Percentiles rank a stretch among this genome's conserved stretches.
Evolutionary conservation across 768 basidiomycete species (phyloP).

Genomic region (Termitomyces sp.): DNA sequence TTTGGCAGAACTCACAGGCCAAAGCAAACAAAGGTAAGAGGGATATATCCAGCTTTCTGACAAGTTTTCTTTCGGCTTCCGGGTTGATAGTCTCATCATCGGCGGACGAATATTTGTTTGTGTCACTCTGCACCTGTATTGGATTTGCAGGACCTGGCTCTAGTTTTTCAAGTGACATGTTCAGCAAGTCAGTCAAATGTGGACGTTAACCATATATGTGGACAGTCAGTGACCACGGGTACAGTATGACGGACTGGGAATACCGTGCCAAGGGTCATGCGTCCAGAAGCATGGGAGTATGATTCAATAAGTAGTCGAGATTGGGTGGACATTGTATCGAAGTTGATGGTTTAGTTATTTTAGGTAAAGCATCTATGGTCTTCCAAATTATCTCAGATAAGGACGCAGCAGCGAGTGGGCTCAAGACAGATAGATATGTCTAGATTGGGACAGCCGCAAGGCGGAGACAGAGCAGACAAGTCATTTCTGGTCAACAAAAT

Average conservation of each 20-base stretch:
- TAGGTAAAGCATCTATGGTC: background rate
- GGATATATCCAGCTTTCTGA: conserved; percentile 29
- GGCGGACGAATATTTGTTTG: background rate
- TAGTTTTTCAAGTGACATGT: conserved; percentile 1
- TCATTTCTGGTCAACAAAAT: background rate
- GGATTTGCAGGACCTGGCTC: background rate
- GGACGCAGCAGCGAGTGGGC: background rate
- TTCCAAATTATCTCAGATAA: background rate
- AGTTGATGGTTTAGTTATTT: background rate
- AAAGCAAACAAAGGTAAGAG: conserved; percentile 26
- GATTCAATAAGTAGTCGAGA: background rate
- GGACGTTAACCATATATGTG: background rate
- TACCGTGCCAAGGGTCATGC: background rate
- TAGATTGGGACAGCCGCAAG: background rate
- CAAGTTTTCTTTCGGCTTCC: conserved; percentile 28
- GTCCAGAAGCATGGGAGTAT: background rate
- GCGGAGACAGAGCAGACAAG: background rate
- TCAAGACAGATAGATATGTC: background rate
- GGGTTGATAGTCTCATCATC: conserved; percentile 7
- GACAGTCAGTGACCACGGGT: background rate
- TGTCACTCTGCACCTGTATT: background rate
- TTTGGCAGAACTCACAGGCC: conserved; percentile 13
- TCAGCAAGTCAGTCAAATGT: too few relatives aligned
- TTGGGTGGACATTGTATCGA: background rate
- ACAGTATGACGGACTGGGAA: background rate